phyloP scores from a whole-genome alignment of 345 rosid species.

The Linum tenue region DNA sequence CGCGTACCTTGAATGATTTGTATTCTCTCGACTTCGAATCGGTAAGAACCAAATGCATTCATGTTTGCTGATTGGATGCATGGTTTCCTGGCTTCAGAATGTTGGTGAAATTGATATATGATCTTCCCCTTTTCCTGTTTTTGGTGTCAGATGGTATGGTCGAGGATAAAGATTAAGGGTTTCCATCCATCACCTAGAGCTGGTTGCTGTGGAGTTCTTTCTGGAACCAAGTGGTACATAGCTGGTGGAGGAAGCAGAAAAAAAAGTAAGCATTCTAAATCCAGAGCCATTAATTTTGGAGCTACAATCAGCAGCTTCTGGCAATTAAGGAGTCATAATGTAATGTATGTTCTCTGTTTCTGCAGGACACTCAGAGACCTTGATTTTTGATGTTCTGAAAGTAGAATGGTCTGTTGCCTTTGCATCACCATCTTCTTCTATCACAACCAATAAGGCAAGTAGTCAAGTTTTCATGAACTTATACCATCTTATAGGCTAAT shows the following conservation, averaged over 20 bases:
- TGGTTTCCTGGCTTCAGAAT: background rate
- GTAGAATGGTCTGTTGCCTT: slow-evolving; percentile 75
- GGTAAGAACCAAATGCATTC: slow-evolving; percentile 26
- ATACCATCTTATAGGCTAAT: background rate
- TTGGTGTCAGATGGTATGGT: slow-evolving; percentile 74
- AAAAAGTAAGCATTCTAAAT: slow-evolving; percentile 49
- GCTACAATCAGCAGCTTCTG: background rate
- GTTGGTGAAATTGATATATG: background rate
- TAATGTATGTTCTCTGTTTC: slow-evolving; percentile 3
- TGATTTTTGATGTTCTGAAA: slow-evolving; percentile 66
- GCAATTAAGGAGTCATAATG: too few relatives aligned
- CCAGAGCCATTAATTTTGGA: background rate
- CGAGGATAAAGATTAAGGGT: slow-evolving; percentile 82
- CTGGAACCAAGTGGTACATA: slow-evolving; percentile 92
- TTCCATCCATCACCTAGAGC: slow-evolving; percentile 94
- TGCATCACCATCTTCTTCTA: slow-evolving; percentile 64
- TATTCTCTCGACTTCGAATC: slow-evolving; percentile 95
- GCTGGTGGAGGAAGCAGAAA: slow-evolving; percentile 97
- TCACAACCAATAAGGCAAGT: slow-evolving; percentile 62
- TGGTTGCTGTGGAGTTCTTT: slow-evolving; percentile 83
- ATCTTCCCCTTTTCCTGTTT: background rate
- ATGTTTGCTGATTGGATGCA: background rate
- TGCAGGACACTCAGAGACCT: slow-evolving; percentile 84
- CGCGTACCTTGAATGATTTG: slow-evolving; percentile 73
- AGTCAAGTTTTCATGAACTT: background rate